Evolutionary conservation across 495 filamentous ascomycete genomes (phyloP).

Genomic region (Penicillium turbatum): DNA sequence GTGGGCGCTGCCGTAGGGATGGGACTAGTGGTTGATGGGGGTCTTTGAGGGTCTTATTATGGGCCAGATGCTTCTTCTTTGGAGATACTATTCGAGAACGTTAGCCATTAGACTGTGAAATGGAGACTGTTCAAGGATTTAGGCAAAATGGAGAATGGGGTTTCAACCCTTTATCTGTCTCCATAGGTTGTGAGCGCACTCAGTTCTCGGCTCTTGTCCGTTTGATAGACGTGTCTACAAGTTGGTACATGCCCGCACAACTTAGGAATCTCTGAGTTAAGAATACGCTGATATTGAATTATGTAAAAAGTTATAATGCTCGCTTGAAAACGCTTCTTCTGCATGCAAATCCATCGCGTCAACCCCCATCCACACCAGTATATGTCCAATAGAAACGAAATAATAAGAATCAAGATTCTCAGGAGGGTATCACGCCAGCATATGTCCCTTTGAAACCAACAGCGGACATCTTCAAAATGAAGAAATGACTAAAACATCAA

Average conservation of each 20-base stretch:
- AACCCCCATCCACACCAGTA: background rate
- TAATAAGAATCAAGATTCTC: constrained; percentile 2
- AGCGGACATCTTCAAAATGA: background rate
- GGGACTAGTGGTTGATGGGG: background rate
- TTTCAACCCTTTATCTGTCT: too few species aligned
- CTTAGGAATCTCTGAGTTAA: too few species aligned
- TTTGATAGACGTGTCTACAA: too few species aligned
- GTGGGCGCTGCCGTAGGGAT: background rate
- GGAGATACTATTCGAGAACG: background rate
- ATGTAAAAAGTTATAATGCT: constrained; percentile 1
- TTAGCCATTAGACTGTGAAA: too few species aligned
- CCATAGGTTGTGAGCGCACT: too few species aligned
- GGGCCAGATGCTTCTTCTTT: too few species aligned
- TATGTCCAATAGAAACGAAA: constrained; percentile 3
- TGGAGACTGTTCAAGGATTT: too few species aligned
- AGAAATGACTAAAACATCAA: constrained; percentile 1
- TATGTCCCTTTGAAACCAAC: background rate
- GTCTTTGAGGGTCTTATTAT: background rate
- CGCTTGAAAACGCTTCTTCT: constrained; percentile 7
- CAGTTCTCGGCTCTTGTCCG: too few species aligned
- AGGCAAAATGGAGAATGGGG: too few species aligned
- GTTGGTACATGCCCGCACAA: too few species aligned
- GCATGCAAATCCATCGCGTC: constrained; percentile 5
- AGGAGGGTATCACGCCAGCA: constrained; percentile 4
- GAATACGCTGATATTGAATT: background rate